Evolutionary conservation across 768 basidiomycete genomes (phyloP).

Genomic region (Lyophyllum atratum): DNA sequence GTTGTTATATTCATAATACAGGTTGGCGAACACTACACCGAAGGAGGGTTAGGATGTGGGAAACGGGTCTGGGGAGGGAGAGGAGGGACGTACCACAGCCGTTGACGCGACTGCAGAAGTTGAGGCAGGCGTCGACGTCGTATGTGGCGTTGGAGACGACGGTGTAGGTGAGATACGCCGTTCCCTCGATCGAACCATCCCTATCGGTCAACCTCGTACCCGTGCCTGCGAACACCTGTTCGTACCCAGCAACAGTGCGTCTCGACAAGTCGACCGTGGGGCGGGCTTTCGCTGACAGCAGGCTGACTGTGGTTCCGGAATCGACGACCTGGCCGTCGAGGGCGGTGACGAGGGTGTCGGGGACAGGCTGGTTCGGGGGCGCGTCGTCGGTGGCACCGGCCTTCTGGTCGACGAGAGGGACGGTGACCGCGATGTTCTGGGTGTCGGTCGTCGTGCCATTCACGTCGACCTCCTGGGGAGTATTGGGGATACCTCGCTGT

Average conservation of each 20-base stretch:
- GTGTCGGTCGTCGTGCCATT: slow-evolving; percentile 11
- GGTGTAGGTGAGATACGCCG: slow-evolving; percentile 49
- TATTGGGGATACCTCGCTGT: slow-evolving; percentile 1
- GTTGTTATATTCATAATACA: slow-evolving; percentile 53
- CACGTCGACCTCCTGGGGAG: neutral
- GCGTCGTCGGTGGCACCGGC: slow-evolving; percentile 27
- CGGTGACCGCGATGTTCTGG: too few species aligned
- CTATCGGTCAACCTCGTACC: slow-evolving; percentile 34
- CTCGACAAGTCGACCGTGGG: neutral
- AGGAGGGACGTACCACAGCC: slow-evolving; percentile 43
- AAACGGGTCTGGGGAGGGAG: neutral
- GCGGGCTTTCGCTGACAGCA: neutral
- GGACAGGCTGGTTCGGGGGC: slow-evolving; percentile 36
- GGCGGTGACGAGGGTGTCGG: slow-evolving; percentile 42
- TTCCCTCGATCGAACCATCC: slow-evolving; percentile 48
- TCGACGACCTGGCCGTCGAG: slow-evolving; percentile 41
- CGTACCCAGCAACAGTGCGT: slow-evolving; percentile 32
- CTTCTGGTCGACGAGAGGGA: slow-evolving; percentile 43
- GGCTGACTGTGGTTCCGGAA: slow-evolving; percentile 9
- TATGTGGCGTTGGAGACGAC: slow-evolving; percentile 47
- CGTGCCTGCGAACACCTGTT: slow-evolving; percentile 41
- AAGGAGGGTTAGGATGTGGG: neutral
- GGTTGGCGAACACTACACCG: slow-evolving; percentile 44
- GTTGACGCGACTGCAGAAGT: slow-evolving; percentile 36
- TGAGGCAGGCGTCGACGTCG: slow-evolving; percentile 42